Evolutionary conservation across 1,284 basidiomycete genomes (phyloP), one percentile per base, ranked within the genome.

Genomic region (Rhodofomes roseus): DNA sequence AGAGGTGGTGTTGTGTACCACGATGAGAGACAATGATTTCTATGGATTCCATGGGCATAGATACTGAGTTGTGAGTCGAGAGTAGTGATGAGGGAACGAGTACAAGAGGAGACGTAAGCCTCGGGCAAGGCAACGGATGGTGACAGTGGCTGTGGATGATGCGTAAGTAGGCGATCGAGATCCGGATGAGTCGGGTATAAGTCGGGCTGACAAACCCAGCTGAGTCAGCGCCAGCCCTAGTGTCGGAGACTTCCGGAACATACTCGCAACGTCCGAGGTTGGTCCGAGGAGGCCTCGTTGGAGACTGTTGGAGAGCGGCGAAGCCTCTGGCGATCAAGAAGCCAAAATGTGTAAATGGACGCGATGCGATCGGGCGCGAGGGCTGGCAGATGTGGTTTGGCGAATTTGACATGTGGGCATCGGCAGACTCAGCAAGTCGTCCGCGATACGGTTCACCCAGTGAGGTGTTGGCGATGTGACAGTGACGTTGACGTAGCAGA

Each of bases 1-100:
- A 77, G 25, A 89, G 65, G 2, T 70, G 56, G 66, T 85, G 74
- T 0, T 72, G 66, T 52, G 66, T 70, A 1, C 86, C 84, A 2
- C 85, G 81, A 68, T 82, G 79, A 14, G 74, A 68, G 57, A 87
- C 66, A 12, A 62, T 67, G 58, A 72, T 51, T 18, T 64, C 62
- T 25, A 70, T 59, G 5, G 23, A 22, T 44, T 44, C 25, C 27
- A n/a, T 18, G 11, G n/a, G 2, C 27, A 44, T 11, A 44, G n/a
- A 27, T 11, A 5, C 25, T 29, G 27, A 29, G 9, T 4, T 16
- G 11, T 25, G 22, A 23, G 43, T 20, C 11, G 22, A 25, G 43
- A 23, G 23, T 48, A 25, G 46, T 18, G 27, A 12, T 29, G 14
- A n/a, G 7, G 46, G 29, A 25, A 23, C 22, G 20, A 48, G 46